These are phyloP conservation scores for Exutisphaerella laricina DNA, from an alignment of 2,329 filamentous ascomycete species.

Conservation along the genomic window DNA sequence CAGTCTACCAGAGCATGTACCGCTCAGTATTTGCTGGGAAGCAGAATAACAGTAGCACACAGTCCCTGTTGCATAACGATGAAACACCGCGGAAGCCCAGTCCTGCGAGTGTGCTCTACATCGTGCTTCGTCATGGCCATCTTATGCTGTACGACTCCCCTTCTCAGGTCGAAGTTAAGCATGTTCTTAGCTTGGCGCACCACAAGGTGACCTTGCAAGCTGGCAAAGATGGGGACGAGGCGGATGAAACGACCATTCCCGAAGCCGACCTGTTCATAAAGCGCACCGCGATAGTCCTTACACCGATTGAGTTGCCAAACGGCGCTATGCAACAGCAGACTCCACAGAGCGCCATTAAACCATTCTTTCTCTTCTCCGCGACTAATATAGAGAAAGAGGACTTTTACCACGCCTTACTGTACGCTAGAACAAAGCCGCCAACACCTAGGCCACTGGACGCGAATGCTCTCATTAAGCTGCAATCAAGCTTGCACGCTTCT, in stretches of 20 bases:
- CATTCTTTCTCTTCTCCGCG: conserved; percentile 91
- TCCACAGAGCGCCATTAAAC: conserved; percentile 49
- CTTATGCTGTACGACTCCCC: conserved; percentile 97
- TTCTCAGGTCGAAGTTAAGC: conserved; percentile 89
- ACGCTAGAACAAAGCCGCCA: conserved; percentile 62
- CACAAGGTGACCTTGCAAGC: conserved; percentile 81
- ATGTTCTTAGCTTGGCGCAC: conserved; percentile 88
- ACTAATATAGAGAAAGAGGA: conserved; percentile 97
- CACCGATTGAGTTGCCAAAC: conserved; percentile 23
- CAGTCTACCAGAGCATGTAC: conserved; percentile 98
- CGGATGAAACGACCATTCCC: conserved; percentile 60
- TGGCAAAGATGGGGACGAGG: conserved; percentile 41
- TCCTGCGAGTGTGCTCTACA: conserved; percentile 30
- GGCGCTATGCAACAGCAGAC: conserved; percentile 17
- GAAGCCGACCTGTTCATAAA: conserved; percentile 97
- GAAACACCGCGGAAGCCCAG: conserved; percentile 15
- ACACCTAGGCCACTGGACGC: conserved; percentile 72
- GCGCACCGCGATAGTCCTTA: conserved; percentile 43
- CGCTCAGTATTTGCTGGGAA: conserved; percentile 86
- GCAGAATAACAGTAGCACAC: conserved; percentile 37
- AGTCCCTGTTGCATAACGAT: conserved; percentile 21
- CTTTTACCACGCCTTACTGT: conserved; percentile 89
- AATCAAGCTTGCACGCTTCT: conserved; percentile 84
- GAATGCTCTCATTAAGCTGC: conserved; percentile 79
- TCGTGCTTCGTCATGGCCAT: conserved; percentile 69